These are phyloP conservation scores for Cudoniella acicularis DNA, from an alignment of 495 filamentous ascomycete species.

Conservation along the genomic window DNA sequence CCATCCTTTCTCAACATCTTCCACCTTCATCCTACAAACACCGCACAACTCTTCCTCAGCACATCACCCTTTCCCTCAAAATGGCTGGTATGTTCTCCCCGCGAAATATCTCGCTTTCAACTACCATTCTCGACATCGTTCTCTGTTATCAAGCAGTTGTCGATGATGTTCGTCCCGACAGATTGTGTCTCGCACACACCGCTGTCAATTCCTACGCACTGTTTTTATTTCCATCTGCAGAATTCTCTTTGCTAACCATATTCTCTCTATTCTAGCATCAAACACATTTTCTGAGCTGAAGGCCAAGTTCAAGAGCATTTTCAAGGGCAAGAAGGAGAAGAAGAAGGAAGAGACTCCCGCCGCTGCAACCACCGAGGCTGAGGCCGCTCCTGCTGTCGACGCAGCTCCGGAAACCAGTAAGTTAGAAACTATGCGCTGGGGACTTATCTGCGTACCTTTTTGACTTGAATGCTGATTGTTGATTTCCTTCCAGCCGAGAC, in stretches of 20 bases:
- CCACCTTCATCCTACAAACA: too few relatives aligned
- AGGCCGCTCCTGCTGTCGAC: slow-evolving; percentile 6
- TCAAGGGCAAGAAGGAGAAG: slow-evolving; percentile 35
- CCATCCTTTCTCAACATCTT: neutral
- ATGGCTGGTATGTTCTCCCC: slow-evolving; percentile 28
- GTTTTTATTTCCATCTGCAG: too few relatives aligned
- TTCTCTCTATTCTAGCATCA: slow-evolving; percentile 24
- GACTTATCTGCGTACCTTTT: neutral
- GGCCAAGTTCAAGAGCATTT: slow-evolving; percentile 54
- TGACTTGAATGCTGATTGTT: neutral
- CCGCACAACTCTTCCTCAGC: neutral
- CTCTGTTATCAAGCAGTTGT: too few relatives aligned
- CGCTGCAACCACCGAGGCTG: neutral
- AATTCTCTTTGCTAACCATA: slow-evolving; percentile 2
- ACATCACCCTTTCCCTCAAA: slow-evolving; percentile 3
- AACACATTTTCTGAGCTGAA: slow-evolving; percentile 33
- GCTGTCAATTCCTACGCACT: neutral
- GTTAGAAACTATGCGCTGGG: neutral
- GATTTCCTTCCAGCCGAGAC: neutral
- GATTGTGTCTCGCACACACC: neutral
- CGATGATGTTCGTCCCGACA: too few relatives aligned
- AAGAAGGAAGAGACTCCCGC: slow-evolving; percentile 23
- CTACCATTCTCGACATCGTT: too few relatives aligned
- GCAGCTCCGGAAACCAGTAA: too few relatives aligned
- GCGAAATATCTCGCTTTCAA: too few relatives aligned